A percentile compares a stretch with the other conserved stretches of the same genome.
Conservation (phyloP, 179 eudicot genomes). For the Corrigiola litoralis region DNA sequence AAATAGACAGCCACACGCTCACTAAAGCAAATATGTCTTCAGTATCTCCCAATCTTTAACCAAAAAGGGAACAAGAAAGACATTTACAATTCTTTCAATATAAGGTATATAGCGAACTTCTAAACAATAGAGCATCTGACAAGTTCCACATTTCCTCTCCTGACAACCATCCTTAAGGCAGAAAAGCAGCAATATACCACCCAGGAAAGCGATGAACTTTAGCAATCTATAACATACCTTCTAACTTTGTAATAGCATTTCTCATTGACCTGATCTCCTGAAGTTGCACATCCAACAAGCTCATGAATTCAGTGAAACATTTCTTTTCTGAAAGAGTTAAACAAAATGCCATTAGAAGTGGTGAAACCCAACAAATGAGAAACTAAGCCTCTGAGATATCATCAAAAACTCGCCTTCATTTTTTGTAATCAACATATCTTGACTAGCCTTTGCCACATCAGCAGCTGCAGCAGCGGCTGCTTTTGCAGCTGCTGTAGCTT, state of each 20-base stretch:
- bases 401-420: conserved; percentile 50
- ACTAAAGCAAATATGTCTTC: background rate
- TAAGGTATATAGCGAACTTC: background rate
- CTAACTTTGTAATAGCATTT: conserved; percentile 54
- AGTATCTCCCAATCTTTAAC: background rate
- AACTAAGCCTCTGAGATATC: background rate
- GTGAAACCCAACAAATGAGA: background rate
- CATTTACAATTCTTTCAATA: background rate
- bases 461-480: conserved; percentile 91
- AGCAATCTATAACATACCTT: conserved; percentile 43
- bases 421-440: conserved; percentile 74
- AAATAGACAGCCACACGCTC: background rate
- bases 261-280: conserved; percentile 84
- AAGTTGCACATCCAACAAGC: conserved; percentile 62
- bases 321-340: conserved; percentile 57
- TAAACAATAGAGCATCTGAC: too few relatives aligned
- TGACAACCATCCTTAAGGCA: too few relatives aligned
- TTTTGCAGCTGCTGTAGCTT: conserved; percentile 92
- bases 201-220: background rate
- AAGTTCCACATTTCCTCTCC: too few relatives aligned
- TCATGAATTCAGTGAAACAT: conserved; percentile 60
- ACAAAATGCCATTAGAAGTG: conserved; percentile 5
- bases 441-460: conserved; percentile 84
- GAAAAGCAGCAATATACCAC: background rate
- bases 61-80: background rate